A percentile compares a stretch with the other conserved stretches of the same genome.
Conservation (phyloP, 495 filamentous ascomycete species). For the Pyrenula massariospora region DNA sequence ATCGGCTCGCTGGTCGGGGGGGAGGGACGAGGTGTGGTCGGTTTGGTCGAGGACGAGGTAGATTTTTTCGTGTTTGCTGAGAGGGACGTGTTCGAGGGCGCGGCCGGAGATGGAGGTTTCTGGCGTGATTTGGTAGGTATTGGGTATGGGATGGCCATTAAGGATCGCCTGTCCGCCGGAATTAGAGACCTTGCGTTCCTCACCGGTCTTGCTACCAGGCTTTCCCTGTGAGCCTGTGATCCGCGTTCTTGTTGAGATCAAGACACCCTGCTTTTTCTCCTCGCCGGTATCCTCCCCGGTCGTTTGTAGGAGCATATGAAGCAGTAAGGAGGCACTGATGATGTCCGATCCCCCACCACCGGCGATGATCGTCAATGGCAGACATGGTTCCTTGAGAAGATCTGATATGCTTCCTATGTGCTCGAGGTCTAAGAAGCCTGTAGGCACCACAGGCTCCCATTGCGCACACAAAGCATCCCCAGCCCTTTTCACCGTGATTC, state of each 20-base stretch:
- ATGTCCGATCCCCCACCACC: background rate
- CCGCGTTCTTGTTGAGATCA: background rate
- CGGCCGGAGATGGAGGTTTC: background rate
- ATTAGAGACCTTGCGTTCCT: background rate
- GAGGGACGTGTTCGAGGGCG: background rate
- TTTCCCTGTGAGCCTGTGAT: background rate
- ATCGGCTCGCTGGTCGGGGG: background rate
- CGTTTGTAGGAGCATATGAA: background rate
- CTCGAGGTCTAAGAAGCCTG: background rate
- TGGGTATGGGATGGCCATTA: background rate
- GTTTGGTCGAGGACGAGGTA: background rate
- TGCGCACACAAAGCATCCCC: background rate
- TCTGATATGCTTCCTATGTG: background rate
- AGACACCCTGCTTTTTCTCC: background rate
- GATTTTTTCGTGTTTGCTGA: background rate
- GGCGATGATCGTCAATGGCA: background rate
- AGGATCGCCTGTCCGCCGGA: background rate
- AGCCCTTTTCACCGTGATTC: background rate
- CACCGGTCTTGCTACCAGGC: background rate
- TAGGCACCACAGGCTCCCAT: background rate
- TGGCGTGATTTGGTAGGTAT: background rate
- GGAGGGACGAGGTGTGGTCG: background rate
- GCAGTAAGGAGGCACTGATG: background rate
- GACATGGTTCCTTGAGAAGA: background rate
- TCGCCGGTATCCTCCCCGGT: background rate